phyloP scores from a whole-genome alignment of 176 grass and related monocot species.

The Avena atlantica region DNA sequence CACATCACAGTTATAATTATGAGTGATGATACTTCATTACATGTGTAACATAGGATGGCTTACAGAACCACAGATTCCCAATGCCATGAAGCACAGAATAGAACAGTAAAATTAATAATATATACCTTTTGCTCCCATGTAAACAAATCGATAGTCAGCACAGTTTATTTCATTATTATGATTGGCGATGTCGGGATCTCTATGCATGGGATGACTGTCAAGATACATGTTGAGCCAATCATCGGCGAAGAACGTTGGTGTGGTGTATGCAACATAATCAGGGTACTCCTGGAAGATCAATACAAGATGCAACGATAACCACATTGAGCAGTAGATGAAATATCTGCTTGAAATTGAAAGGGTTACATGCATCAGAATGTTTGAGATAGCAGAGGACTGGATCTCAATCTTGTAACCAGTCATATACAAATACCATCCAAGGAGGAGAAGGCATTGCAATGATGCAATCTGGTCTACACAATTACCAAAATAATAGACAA shows the following conservation, averaged over 20 bases:
- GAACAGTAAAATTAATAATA: slow-evolving; percentile 19
- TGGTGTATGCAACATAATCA: slow-evolving; percentile 83
- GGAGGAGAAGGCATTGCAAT: slow-evolving; percentile 20
- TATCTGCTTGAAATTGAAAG: slow-evolving; percentile 20
- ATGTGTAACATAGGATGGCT: background rate
- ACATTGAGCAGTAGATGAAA: slow-evolving; percentile 32
- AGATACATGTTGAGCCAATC: slow-evolving; percentile 98
- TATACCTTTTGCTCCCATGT: slow-evolving; percentile 88
- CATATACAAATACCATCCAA: background rate
- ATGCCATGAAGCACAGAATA: slow-evolving; percentile 7
- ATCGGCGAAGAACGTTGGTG: slow-evolving; percentile 77
- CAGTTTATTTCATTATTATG: slow-evolving; percentile 95
- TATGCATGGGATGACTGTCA: slow-evolving; percentile 87
- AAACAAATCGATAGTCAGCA: slow-evolving; percentile 98
- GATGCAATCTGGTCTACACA: background rate
- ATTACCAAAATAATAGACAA: slow-evolving; percentile 5
- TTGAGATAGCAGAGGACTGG: slow-evolving; percentile 20
- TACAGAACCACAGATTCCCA: slow-evolving; percentile 29
- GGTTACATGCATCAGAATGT: slow-evolving; percentile 10
- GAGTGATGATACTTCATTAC: slow-evolving; percentile 20
- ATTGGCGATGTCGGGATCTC: slow-evolving; percentile 79
- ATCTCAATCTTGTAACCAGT: slow-evolving; percentile 28
- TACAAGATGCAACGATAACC: slow-evolving; percentile 11
- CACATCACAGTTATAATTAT: slow-evolving; percentile 27
- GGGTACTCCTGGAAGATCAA: slow-evolving; percentile 80